These are phyloP conservation scores for Hypoxylon sp. DNA, from an alignment of 2,329 filamentous ascomycete species.

Conservation along the genomic window DNA sequence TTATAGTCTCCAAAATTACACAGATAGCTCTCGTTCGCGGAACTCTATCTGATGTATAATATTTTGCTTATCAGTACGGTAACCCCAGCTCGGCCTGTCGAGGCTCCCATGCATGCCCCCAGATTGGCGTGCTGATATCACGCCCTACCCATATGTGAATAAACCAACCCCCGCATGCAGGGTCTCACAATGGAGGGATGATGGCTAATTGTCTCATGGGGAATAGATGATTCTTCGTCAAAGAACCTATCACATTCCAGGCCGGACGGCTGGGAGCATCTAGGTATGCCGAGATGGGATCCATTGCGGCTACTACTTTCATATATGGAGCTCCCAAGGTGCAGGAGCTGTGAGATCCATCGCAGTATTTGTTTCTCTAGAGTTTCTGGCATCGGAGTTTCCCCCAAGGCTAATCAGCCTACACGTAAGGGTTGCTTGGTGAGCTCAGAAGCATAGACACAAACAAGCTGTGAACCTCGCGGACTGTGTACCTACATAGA, in stretches of 20 bases:
- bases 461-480: not conserved
- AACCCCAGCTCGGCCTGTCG: constrained; percentile 30
- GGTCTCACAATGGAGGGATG: constrained; percentile 26
- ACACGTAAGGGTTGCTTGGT: not conserved
- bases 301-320: constrained; percentile 18
- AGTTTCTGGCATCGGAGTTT: not conserved
- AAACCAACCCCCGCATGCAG: constrained; percentile 38
- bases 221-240: constrained; percentile 15
- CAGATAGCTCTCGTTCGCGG: not conserved
- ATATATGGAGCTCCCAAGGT: not conserved
- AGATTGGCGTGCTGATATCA: constrained; percentile 33
- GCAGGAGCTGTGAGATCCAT: not conserved
- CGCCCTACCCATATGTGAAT: constrained; percentile 30
- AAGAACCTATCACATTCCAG: constrained; percentile 30
- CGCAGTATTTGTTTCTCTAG: not conserved
- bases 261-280: constrained; percentile 27
- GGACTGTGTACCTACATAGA: constrained; percentile 4
- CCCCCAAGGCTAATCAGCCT: not conserved
- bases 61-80: constrained; percentile 36
- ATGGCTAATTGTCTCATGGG: constrained; percentile 15
- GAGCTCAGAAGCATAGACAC: not conserved
- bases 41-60: constrained; percentile 24
- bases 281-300: constrained; percentile 33
- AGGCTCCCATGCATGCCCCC: constrained; percentile 31
- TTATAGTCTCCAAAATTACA: constrained; percentile 20